Base-by-base conservation (phyloP, 208 protist genomes). In the Novymonas esmeraldas region DNA sequence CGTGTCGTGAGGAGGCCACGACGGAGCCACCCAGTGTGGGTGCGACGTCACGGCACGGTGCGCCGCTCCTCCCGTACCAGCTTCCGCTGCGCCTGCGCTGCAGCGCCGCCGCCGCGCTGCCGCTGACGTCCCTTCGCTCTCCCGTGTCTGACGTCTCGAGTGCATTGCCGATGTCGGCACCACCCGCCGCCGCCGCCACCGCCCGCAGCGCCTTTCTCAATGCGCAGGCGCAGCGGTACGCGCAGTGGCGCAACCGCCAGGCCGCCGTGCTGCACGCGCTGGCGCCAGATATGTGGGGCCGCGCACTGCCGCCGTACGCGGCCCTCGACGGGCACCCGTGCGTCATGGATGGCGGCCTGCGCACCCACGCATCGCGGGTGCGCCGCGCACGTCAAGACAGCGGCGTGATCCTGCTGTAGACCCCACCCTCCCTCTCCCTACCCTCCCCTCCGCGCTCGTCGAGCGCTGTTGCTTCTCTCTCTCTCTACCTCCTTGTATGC, bases 231-330 rank as follows among this genome's bases (percentile, higher is more conserved):
- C 24, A 34, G n/a, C 61, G 61, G 0, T 73, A 80, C 36, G 52
- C 57, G n/a, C 29, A 63, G 42, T 68, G 68, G 58, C 76, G 71
- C 39, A n/a, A 42, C 14, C 68, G 58, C 20, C 72, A 78, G 45
- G 38, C 33, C 14, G 31, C 38, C 5, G 54, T 63, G 11, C 60
- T 83, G 46, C 72, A 79, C 28, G n/a, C 44, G 52, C 41, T 79
- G 24, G 52, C 62, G 6, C 78, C 78, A 6, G 78, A 83, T 49
- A 50, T 83, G 67, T 83, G 62, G 62, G 54, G 50, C 24, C 67
- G 73, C 29, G 52, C 61, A 3, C 39, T 74, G 73, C 78, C 73
- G 26, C 51, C 33, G n/a, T 79, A 73, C 61, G 77, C 77, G 18
- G 73, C 56, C 3, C 6, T 69, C 34, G 71, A 82, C 41, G 1